phyloP scores from a whole-genome alignment of 352 stramenopile species.

The Synura sp. region DNA sequence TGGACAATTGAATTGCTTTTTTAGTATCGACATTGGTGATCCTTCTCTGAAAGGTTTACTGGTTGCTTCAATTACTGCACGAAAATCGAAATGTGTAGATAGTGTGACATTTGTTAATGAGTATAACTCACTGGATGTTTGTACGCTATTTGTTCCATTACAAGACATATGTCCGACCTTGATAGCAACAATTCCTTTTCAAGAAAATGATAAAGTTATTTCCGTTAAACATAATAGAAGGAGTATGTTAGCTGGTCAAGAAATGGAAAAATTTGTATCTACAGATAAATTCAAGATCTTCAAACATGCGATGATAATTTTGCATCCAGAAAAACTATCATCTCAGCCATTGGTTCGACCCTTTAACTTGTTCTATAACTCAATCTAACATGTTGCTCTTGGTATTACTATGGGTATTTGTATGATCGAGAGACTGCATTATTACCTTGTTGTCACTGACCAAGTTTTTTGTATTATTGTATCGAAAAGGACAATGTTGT shows the following conservation, averaged over 20 bases:
- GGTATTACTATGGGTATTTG: constrained; percentile 36
- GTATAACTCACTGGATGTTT: constrained; percentile 25
- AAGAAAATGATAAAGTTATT: constrained; percentile 39
- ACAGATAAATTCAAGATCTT: constrained; percentile 38
- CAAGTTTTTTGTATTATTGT: constrained; percentile 38
- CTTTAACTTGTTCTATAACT: constrained; percentile 38
- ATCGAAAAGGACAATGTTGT: constrained; percentile 36
- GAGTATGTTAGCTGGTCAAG: constrained; percentile 33
- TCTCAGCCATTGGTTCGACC: constrained; percentile 11
- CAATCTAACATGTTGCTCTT: constrained; percentile 36
- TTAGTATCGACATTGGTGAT: constrained; percentile 28
- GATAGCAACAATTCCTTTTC: constrained; percentile 27
- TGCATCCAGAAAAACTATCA: constrained; percentile 26
- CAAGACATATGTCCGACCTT: constrained; percentile 36
- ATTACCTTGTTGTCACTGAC: constrained; percentile 35
- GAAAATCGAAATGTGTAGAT: constrained; percentile 8
- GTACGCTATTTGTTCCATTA: constrained; percentile 12
- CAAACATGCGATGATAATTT: constrained; percentile 26
- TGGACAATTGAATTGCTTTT: constrained; percentile 35
- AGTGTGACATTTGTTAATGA: constrained; percentile 4
- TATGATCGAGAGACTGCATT: constrained; percentile 35
- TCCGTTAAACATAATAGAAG: constrained; percentile 37
- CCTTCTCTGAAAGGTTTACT: constrained; percentile 15
- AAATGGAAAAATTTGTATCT: constrained; percentile 38
- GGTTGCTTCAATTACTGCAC: constrained; percentile 5